These are phyloP conservation scores for Cladosporium sp. DNA, from an alignment of 2,329 filamentous ascomycete species.

Conservation along the genomic window DNA sequence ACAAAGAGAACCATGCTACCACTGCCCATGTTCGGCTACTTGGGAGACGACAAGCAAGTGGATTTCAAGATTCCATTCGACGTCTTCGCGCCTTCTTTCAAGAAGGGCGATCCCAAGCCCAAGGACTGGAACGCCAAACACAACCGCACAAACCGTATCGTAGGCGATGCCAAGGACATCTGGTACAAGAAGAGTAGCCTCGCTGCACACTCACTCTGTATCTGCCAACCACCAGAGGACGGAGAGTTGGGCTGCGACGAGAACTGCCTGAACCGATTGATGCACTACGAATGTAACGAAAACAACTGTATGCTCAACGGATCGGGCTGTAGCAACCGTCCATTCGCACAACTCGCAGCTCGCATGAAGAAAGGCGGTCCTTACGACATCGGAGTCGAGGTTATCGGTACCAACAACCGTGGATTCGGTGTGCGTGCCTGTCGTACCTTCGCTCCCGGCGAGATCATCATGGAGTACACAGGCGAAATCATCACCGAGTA, in stretches of 20 bases:
- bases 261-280: conserved; percentile 89
- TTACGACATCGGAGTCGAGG: conserved; percentile 91
- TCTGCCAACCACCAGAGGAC: conserved; percentile 61
- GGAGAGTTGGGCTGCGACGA: conserved; percentile 75
- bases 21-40: conserved; percentile 42
- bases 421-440: conserved; percentile 92
- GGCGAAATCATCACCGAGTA: conserved; percentile 96
- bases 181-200: conserved; percentile 35
- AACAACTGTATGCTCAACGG: conserved; percentile 81
- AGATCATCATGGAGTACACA: conserved; percentile 98
- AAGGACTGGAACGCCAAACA: conserved; percentile 84
- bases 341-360: conserved; percentile 76
- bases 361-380: conserved; percentile 75
- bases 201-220: conserved; percentile 55
- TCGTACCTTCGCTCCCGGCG: conserved; percentile 80
- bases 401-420: conserved; percentile 84
- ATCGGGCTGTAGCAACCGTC: conserved; percentile 79
- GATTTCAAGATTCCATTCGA: conserved; percentile 91
- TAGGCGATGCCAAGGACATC: conserved; percentile 40
- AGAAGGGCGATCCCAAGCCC: conserved; percentile 77
- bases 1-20: conserved; percentile 55
- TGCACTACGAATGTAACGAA: conserved; percentile 95
- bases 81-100: conserved; percentile 80
- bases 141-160: conserved; percentile 82
- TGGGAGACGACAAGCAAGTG: conserved; percentile 60